A percentile compares a stretch with the other conserved stretches of the same genome.
phyloP scores from a whole-genome alignment of 257 asterid genomes.

The Lantana camara region DNA sequence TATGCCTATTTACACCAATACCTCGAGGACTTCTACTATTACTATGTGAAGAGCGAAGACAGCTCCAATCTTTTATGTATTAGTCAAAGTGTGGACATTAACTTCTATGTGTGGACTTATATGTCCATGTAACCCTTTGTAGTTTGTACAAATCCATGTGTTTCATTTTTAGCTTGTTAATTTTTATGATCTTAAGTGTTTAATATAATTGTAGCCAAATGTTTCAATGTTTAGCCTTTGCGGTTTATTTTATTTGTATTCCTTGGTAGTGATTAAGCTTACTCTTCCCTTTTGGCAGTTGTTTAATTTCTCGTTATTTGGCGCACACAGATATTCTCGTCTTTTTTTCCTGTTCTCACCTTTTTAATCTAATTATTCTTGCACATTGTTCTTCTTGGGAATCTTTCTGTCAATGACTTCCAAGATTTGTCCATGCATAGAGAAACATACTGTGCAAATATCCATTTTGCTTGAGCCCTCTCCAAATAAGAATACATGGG shows the following conservation, averaged over 20 bases:
- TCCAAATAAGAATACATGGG: neutral
- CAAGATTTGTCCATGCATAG: neutral
- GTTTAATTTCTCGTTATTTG: too few relatives aligned
- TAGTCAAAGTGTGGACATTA: neutral
- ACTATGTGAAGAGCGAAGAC: too few relatives aligned
- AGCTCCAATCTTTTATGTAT: neutral
- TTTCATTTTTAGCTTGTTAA: too few relatives aligned
- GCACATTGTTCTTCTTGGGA: conserved; percentile 16
- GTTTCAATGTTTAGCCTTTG: neutral
- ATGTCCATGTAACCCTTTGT: too few relatives aligned
- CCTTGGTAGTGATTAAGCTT: neutral
- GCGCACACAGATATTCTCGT: too few relatives aligned
- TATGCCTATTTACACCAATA: too few relatives aligned
- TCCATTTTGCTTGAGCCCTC: conserved; percentile 5
- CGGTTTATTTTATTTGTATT: neutral
- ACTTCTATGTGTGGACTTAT: neutral
- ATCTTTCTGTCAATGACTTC: neutral
- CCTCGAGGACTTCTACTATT: too few relatives aligned
- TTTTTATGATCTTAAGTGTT: neutral
- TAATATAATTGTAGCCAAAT: neutral
- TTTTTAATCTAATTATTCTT: neutral
- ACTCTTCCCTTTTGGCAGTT: too few relatives aligned
- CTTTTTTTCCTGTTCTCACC: too few relatives aligned
- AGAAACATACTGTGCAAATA: neutral
- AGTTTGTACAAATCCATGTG: too few relatives aligned